phyloP scores from a whole-genome alignment of 441 rosid genomes.

The Croton setiger region DNA sequence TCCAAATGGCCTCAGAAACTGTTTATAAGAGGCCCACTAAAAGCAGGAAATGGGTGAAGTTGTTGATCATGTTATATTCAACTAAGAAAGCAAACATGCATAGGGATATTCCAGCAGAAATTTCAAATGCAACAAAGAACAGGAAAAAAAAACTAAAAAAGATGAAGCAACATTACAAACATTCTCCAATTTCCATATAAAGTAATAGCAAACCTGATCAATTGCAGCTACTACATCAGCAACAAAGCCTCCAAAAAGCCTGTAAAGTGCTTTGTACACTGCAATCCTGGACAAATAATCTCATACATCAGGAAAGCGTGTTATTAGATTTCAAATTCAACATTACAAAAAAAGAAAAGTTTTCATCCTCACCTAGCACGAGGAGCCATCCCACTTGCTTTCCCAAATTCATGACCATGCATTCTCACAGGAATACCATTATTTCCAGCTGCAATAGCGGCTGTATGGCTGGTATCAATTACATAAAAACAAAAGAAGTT shows the following conservation, averaged over 20 bases:
- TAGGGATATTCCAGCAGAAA: not conserved
- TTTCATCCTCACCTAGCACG: constrained; percentile 76
- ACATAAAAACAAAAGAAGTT: constrained; percentile 16
- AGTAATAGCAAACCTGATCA: constrained; percentile 62
- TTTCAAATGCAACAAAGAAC: not conserved
- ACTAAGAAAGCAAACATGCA: not conserved
- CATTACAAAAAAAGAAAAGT: constrained; percentile 3
- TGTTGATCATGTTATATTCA: not conserved
- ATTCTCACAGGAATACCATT: constrained; percentile 94
- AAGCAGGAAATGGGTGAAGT: not conserved
- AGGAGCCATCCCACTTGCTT: constrained; percentile 99
- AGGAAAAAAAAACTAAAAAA: not conserved
- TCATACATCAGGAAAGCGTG: constrained; percentile 11
- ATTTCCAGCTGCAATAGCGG: constrained; percentile 98
- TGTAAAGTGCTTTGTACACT: constrained; percentile 92
- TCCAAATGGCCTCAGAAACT: not conserved
- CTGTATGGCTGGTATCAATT: constrained; percentile 69
- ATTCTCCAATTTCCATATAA: constrained; percentile 1
- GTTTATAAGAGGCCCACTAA: not conserved
- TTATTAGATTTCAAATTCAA: constrained; percentile 9
- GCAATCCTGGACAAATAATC: constrained; percentile 66
- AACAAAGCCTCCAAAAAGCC: constrained; percentile 94
- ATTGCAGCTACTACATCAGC: constrained; percentile 99
- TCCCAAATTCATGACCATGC: constrained; percentile 93
- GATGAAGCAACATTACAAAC: not conserved